These are phyloP conservation scores for Neonectria coccinea DNA, from an alignment of 2,329 filamentous ascomycete genomes.

Conservation along the genomic window DNA sequence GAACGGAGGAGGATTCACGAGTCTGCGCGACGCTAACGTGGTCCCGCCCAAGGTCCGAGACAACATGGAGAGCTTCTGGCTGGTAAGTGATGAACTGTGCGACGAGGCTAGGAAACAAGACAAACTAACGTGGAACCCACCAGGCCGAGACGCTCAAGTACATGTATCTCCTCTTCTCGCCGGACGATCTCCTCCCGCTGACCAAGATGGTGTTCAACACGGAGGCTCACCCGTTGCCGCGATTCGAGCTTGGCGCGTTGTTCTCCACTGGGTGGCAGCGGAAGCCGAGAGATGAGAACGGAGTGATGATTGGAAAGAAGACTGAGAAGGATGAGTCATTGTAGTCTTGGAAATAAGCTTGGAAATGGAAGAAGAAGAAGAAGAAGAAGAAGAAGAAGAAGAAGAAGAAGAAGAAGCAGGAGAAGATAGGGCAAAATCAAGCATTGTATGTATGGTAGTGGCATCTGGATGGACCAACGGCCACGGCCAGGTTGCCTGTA, in stretches of 20 bases:
- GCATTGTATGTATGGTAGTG: constrained; percentile 1
- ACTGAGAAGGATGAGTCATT: constrained; percentile 16
- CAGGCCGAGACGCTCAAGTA: constrained; percentile 98
- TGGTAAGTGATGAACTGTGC: constrained; percentile 67
- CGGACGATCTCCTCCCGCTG: constrained; percentile 83
- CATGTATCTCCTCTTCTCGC: constrained; percentile 93
- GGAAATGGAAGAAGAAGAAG: neutral
- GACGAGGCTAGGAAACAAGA: neutral
- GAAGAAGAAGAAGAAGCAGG: no score
- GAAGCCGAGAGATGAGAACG: constrained; percentile 67
- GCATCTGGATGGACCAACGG: constrained; percentile 6
- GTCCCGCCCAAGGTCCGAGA: constrained; percentile 79
- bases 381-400: neutral
- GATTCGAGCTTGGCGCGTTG: constrained; percentile 82
- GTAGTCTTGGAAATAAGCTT: neutral
- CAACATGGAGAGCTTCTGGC: constrained; percentile 99
- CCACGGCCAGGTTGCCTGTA: constrained; percentile 16
- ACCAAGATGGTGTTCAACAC: constrained; percentile 94
- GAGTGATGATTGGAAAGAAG: constrained; percentile 51
- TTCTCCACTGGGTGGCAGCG: constrained; percentile 87
- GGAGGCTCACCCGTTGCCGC: constrained; percentile 90
- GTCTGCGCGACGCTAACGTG: constrained; percentile 77
- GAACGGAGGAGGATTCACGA: constrained; percentile 84
- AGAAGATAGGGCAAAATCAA: neutral
- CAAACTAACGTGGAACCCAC: constrained; percentile 30